Percentiles rank a stretch among this genome's conserved stretches.
phyloP scores from a whole-genome alignment of 768 basidiomycete genomes.

The Austroboletus eburneus region DNA sequence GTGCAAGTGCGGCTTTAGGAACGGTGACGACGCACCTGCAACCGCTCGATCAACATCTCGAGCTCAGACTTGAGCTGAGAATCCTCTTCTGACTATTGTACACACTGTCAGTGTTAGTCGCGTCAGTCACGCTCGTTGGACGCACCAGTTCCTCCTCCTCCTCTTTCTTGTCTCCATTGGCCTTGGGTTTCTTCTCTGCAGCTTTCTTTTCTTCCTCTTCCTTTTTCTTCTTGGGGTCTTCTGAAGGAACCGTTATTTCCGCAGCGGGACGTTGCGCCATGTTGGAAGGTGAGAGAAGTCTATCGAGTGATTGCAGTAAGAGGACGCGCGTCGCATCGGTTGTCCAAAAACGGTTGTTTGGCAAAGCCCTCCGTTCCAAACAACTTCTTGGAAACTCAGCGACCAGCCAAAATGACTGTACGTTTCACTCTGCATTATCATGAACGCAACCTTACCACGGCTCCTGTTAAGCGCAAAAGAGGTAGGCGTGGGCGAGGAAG shows the following conservation, averaged over 20 bases:
- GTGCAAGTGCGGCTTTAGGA: conserved; percentile 4
- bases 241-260: conserved; percentile 59
- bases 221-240: conserved; percentile 73
- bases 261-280: conserved; percentile 62
- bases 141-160: conserved; percentile 76
- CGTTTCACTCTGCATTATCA: not conserved
- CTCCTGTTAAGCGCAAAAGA: conserved; percentile 17
- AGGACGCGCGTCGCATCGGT: conserved; percentile 30
- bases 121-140: conserved; percentile 19
- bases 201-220: conserved; percentile 37
- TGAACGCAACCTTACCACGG: not conserved
- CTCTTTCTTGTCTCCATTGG: conserved; percentile 48
- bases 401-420: conserved; percentile 15
- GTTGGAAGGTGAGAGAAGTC: conserved; percentile 11
- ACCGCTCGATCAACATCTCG: conserved; percentile 93
- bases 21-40: conserved; percentile 59
- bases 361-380: conserved; percentile 30
- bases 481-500: conserved; percentile 12
- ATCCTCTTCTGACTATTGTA: conserved; percentile 86
- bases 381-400: conserved; percentile 17
- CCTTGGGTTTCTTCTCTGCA: conserved; percentile 52
- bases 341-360: conserved; percentile 29
- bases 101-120: conserved; percentile 5
- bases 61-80: conserved; percentile 88
- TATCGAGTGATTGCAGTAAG: conserved; percentile 1